phyloP scores from a whole-genome alignment of 148 eudicot species.

The Rhododendron williamsianum region DNA sequence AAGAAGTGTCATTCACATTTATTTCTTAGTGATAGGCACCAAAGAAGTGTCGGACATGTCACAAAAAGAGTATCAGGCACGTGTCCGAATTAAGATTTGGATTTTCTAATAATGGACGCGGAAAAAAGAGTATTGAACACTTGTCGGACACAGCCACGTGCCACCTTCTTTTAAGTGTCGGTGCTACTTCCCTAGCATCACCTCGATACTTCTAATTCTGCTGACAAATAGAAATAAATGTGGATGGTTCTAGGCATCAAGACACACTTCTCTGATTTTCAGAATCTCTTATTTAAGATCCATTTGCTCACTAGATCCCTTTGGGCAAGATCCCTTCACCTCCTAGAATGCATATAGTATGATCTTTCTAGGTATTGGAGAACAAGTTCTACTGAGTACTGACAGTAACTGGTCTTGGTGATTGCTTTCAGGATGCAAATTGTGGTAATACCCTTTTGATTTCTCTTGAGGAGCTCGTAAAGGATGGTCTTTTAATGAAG shows the following conservation, averaged over 20 bases:
- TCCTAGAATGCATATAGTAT: not conserved
- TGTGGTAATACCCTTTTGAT: slow-evolving; percentile 96
- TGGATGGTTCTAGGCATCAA: not conserved
- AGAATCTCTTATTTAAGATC: not conserved
- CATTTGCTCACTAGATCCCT: not conserved
- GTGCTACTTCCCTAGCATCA: not conserved
- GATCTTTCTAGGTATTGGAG: not conserved
- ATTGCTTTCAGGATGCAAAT: slow-evolving; percentile 73
- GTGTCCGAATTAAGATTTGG: not conserved
- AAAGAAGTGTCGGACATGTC: not conserved
- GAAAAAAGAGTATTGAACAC: not conserved
- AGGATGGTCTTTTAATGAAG: slow-evolving; percentile 75
- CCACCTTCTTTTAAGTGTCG: not conserved
- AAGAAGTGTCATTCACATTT: not conserved
- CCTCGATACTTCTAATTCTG: not conserved
- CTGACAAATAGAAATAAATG: not conserved
- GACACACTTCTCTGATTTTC: not conserved
- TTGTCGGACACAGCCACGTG: not conserved
- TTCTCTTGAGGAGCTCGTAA: slow-evolving; percentile 91
- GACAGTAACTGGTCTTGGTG: slow-evolving; percentile 5
- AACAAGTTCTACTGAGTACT: slow-evolving; percentile 1
- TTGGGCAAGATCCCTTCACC: not conserved
- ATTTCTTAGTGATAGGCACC: not conserved
- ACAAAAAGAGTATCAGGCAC: not conserved
- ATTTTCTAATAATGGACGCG: not conserved